These are phyloP conservation scores for Lactifluus volemus DNA, from an alignment of 768 basidiomycete species.

Conservation along the genomic window DNA sequence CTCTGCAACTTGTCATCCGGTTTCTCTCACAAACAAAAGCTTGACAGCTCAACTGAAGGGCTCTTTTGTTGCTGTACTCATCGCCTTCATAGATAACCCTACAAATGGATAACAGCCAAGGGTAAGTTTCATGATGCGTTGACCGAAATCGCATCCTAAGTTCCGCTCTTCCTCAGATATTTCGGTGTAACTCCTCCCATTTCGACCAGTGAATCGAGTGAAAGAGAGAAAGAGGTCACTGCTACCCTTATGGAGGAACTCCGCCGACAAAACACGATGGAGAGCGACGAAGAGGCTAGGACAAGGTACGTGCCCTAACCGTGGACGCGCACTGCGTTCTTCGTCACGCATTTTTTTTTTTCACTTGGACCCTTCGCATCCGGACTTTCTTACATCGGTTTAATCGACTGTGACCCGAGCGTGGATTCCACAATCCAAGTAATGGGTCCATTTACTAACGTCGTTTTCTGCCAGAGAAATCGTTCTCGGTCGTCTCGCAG, in stretches of 20 bases:
- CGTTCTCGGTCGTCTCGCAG: slow-evolving; percentile 82
- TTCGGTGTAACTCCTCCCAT: slow-evolving; percentile 85
- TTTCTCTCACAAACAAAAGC: not conserved
- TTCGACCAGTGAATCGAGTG: slow-evolving; percentile 61
- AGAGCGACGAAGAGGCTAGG: slow-evolving; percentile 80
- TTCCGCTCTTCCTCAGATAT: slow-evolving; percentile 37
- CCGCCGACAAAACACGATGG: slow-evolving; percentile 76
- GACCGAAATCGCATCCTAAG: not conserved
- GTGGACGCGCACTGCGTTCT: not conserved
- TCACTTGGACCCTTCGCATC: not conserved
- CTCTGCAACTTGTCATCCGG: not conserved
- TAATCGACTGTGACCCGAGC: not conserved
- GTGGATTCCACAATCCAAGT: slow-evolving; percentile 2
- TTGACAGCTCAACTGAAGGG: not conserved
- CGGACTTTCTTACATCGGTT: not conserved
- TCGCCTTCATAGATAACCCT: not conserved
- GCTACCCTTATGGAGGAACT: slow-evolving; percentile 86
- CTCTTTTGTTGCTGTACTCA: not conserved
- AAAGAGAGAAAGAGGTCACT: slow-evolving; percentile 77
- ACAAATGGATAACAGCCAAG: slow-evolving; percentile 14
- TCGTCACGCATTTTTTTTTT: not conserved
- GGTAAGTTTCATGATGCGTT: slow-evolving; percentile 1
- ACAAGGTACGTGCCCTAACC: slow-evolving; percentile 48
- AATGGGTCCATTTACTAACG: slow-evolving; percentile 10
- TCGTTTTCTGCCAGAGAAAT: slow-evolving; percentile 57